Evolutionary conservation across 2,329 filamentous ascomycete genomes (phyloP), one percentile per base, ranked within the genome.

Genomic region (Phyllosticta citribraziliensis): DNA sequence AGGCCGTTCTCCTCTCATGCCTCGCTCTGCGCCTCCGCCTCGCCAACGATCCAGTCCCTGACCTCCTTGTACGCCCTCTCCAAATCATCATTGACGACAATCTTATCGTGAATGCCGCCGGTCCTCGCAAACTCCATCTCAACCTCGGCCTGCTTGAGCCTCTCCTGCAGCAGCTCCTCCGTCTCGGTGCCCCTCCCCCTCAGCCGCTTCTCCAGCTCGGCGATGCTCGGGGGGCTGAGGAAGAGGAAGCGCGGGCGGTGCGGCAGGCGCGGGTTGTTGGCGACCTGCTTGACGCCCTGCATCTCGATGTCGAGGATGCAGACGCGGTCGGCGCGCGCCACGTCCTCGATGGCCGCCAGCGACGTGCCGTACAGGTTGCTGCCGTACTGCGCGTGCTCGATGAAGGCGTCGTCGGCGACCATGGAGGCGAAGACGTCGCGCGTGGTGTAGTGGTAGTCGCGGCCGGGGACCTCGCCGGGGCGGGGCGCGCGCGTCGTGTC

Each of bases 281-380:
- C 91, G 70, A 97, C 89, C 76, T 97, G 92, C 79, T 96, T 96
- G 62, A 97, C 91, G 63, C 92, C 92, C 82, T 96, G 91, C 90
- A 97, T 96, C 81, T 97, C 93, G 71, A 97, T 97, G 73, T 97
- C 93, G 67, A 97, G 78, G 55, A 97, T 85, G 64, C 92, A 93
- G 52, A 91, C 84, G 69, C 81, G 82, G 19, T 86, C 87, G 76
- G 86, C 84, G 63, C 84, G 82, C 2, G 82, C 82, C 72, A 92
- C 86, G 69, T 89, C 84, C 73, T 87, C 82, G 65, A 96, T 90
- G 27, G 90, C 90, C 74, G 82, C 80, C 70, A 90, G 86, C 72
- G 85, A 89, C 5, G 91, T 96, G 61, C 92, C 92, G 76, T 97
- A 97, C 70, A 84, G 79, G 76, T 97, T 96, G 60, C 85, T 86